Evolutionary conservation across 441 rosid genomes (phyloP).

Genomic region (Adansonia rubrostipa): DNA sequence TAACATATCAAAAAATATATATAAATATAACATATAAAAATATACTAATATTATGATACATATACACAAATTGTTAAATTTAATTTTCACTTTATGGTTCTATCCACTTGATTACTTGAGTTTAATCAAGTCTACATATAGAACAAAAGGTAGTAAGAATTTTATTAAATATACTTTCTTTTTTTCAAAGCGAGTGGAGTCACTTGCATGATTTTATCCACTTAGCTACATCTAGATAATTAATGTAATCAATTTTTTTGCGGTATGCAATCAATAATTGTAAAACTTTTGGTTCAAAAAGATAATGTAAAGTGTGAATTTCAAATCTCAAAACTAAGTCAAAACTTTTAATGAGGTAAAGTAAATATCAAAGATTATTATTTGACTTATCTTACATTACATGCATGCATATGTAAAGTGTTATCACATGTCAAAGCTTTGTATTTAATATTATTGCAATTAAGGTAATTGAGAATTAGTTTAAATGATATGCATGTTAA

Average conservation of each 20-base stretch:
- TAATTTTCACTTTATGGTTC: too few relatives aligned
- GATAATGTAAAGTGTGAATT: not conserved
- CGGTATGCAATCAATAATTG: not conserved
- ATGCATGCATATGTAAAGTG: not conserved
- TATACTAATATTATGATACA: too few relatives aligned
- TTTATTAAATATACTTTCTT: not conserved
- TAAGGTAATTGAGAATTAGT: too few relatives aligned
- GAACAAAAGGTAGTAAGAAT: too few relatives aligned
- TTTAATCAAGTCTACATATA: too few relatives aligned
- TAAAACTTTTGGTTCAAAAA: not conserved
- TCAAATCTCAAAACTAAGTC: not conserved
- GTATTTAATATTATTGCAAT: not conserved
- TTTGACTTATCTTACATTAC: not conserved
- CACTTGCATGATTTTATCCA: not conserved
- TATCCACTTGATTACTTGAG: too few relatives aligned
- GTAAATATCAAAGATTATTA: not conserved
- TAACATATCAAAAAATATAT: too few relatives aligned
- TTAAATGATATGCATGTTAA: too few relatives aligned
- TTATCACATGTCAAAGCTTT: not conserved
- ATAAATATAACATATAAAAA: too few relatives aligned
- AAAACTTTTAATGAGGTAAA: not conserved
- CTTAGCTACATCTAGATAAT: not conserved
- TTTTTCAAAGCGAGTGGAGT: not conserved
- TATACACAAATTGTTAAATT: too few relatives aligned
- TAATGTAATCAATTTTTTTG: not conserved